Conservation (phyloP, 139 green algal species). For the Coelastrella sp. region DNA sequence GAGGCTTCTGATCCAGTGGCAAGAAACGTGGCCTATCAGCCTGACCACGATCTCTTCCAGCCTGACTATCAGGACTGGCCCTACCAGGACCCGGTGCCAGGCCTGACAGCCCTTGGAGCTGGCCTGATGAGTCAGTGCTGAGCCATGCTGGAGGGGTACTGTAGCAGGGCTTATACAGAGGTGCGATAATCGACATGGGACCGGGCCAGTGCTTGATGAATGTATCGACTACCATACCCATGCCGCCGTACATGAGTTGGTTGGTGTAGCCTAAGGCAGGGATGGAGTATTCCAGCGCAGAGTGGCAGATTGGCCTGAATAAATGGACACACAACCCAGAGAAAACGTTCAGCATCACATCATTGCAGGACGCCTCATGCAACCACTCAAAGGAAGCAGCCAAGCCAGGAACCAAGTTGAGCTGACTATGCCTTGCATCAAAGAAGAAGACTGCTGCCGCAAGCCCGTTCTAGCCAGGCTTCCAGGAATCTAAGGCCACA, state of each 20-base stretch:
- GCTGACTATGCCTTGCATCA: no score
- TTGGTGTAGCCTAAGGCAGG: constrained; percentile 44
- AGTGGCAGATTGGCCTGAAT: constrained; percentile 37
- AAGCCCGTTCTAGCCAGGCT: no score
- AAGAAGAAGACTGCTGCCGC: no score
- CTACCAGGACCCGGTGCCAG: no score
- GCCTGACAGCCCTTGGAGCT: no score
- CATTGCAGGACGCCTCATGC: no score
- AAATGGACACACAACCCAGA: background rate
- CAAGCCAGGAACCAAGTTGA: no score
- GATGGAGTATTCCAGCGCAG: constrained; percentile 55
- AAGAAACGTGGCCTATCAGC: background rate
- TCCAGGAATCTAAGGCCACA: no score
- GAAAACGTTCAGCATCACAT: background rate
- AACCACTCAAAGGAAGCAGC: no score
- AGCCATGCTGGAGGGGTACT: background rate
- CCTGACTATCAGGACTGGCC: background rate
- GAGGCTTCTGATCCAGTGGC: background rate
- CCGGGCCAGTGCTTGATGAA: constrained; percentile 48
- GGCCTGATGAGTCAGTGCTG: no score
- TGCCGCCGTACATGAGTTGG: constrained; percentile 57
- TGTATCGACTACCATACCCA: constrained; percentile 56
- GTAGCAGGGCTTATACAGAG: constrained; percentile 54
- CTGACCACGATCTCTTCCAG: background rate
- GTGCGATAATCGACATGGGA: constrained; percentile 50